Base-by-base conservation (phyloP, 108 stramenopile genomes). In the Stephanodiscus minutulus region DNA sequence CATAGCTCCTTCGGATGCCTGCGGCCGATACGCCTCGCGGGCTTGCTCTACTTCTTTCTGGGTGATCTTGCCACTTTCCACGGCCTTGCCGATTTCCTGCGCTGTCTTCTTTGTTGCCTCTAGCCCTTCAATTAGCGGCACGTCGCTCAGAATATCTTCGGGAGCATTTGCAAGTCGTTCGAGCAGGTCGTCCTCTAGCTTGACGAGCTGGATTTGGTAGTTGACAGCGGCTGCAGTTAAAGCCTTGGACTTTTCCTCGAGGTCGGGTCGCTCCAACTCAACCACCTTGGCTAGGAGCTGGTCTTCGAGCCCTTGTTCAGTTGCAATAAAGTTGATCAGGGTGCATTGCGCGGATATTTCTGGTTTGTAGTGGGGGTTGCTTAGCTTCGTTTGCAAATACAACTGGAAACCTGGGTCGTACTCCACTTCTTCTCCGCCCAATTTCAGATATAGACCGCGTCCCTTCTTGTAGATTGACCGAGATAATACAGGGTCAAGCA, bases 351-450 rank as follows among this genome's bases (percentile, higher is more conserved):
- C 94, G 2, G 92, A 90, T 27, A 94, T 90, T 73, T 96, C 96
- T n/a, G 96, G 96, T 66, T 93, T 92, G 79, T 94, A 96, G 65
- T 96, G 96, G 11, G 96, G 96, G 74, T 96, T 96, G 66, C 84
- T 88, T 41, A 95, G 61, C 71, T 93, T 95, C 11, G 96, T 96
- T 76, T 95, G 94, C 73, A 96, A 68, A 78, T 93, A 96, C 5
- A 96, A 81, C 63, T 87, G 84, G 53, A 96, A 96, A 22, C 63
- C 85, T 20, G 88, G 83, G 78, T 96, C 90, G 69, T 95, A 96
- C 53, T 94, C 93, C 28, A 96, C 89, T 61, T 96, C 96, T 70
- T 95, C 94, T 13, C 92, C 95, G 5, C 86, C 92, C 25, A 96
- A 65, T 63, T 92, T 89, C 46, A 96, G 64, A 76, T 84, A 93